A percentile compares a stretch with the other conserved stretches of the same genome.
Conservation (phyloP, 208 protist species). For the Leishmania amazonensis region DNA sequence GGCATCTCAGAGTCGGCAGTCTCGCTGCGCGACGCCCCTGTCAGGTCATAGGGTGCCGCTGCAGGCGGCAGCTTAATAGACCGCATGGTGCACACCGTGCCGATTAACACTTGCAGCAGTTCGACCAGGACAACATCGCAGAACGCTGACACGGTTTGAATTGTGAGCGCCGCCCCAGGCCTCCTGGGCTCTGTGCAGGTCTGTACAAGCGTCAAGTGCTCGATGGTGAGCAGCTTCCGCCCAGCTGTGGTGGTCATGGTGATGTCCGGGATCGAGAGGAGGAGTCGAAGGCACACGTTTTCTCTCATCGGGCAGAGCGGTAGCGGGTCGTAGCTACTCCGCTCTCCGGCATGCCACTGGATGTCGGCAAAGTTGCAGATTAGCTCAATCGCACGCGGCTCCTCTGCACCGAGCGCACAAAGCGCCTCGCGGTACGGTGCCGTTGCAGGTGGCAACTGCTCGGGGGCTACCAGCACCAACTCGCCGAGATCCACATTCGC, state of each 20-base stretch:
- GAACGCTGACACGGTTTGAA: constrained; percentile 9
- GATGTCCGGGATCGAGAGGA: constrained; percentile 26
- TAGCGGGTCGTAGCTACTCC: background rate
- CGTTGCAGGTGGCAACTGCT: constrained; percentile 11
- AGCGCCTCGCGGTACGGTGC: constrained; percentile 20
- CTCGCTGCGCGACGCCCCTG: background rate
- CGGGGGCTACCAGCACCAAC: constrained; percentile 28
- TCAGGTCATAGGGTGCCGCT: background rate
- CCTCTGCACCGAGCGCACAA: constrained; percentile 9
- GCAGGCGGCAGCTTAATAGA: background rate
- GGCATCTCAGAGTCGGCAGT: too few species aligned
- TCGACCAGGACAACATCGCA: constrained; percentile 20
- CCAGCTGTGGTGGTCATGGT: constrained; percentile 32
- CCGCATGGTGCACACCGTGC: constrained; percentile 1
- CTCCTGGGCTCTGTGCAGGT: background rate
- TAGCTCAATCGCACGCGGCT: constrained; percentile 28
- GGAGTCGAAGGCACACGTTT: background rate
- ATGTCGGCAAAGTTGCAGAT: constrained; percentile 3
- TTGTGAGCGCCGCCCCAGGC: constrained; percentile 1
- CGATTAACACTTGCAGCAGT: constrained; percentile 15
- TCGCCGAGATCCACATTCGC: constrained; percentile 21
- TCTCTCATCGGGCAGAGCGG: background rate
- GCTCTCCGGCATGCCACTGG: background rate
- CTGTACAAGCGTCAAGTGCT: constrained; percentile 24
- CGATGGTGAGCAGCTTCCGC: constrained; percentile 19